These are phyloP conservation scores for Gossypium anomalum DNA, from an alignment of 345 rosid genomes.

Conservation along the genomic window DNA sequence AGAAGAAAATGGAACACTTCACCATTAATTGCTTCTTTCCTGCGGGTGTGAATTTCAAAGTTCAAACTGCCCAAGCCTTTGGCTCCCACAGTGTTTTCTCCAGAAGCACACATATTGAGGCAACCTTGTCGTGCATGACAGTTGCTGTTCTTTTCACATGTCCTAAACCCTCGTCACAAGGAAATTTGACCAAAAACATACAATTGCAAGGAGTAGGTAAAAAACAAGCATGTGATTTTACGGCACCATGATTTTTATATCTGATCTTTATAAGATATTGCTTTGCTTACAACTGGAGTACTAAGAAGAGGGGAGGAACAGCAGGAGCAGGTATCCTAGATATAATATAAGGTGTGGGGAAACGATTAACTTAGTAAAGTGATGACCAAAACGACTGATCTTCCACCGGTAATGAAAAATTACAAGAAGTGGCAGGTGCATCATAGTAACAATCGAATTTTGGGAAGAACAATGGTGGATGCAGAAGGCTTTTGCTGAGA, in stretches of 20 bases:
- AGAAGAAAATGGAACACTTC: not conserved
- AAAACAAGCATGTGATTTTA: not conserved
- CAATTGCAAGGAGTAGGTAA: not conserved
- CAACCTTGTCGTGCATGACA: not conserved
- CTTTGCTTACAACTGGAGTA: constrained; percentile 19
- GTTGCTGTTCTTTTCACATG: not conserved
- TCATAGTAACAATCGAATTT: constrained; percentile 27
- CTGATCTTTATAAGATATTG: not conserved
- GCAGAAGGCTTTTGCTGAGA: constrained; percentile 30
- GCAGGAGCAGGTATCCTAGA: not conserved
- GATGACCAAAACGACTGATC: constrained; percentile 57
- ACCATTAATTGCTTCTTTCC: not conserved
- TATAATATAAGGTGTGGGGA: not conserved
- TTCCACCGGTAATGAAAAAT: constrained; percentile 40
- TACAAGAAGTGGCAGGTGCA: constrained; percentile 29
- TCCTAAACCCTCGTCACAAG: not conserved
- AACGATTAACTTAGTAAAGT: constrained; percentile 26
- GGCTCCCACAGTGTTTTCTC: not conserved
- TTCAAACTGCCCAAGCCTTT: not conserved
- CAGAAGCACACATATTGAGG: not conserved
- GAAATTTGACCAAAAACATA: not conserved
- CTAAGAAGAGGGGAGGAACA: not conserved
- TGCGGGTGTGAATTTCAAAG: not conserved
- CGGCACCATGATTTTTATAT: constrained; percentile 9
- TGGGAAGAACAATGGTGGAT: constrained; percentile 21